Evolutionary conservation across 2,329 filamentous ascomycete species (phyloP).

Genomic region (Zasmidium cellare): DNA sequence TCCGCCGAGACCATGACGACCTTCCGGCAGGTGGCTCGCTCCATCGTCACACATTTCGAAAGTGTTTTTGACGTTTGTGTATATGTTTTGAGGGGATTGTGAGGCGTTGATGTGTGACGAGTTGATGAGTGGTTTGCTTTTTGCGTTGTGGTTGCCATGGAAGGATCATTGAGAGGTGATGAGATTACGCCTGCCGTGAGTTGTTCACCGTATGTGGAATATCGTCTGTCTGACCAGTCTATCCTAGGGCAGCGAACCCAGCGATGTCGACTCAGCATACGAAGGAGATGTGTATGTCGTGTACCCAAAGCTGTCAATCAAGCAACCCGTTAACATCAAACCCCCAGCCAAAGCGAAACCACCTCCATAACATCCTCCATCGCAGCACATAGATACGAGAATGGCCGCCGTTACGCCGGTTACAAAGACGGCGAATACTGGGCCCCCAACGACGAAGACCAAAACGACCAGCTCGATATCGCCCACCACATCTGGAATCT

Average conservation of each 20-base stretch:
- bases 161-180: background rate
- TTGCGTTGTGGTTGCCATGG: background rate
- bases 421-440: conserved; percentile 28
- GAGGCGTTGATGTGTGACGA: background rate
- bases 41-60: too few species aligned
- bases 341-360: conserved; percentile 10
- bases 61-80: too few species aligned
- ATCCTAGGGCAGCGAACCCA: background rate
- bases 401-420: conserved; percentile 36
- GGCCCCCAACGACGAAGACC: conserved; percentile 39
- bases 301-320: background rate
- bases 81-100: too few species aligned
- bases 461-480: conserved; percentile 39
- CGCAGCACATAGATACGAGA: conserved; percentile 31
- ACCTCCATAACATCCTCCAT: conserved; percentile 13
- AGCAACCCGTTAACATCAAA: background rate
- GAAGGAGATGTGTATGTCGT: conserved; percentile 8
- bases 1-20: background rate
- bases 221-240: background rate
- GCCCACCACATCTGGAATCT: conserved; percentile 44
- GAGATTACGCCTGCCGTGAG: background rate
- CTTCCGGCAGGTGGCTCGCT: background rate
- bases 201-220: background rate
- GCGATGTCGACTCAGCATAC: conserved; percentile 12
- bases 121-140: background rate